Base-by-base conservation (phyloP, 768 basidiomycete species). In the Cystofilobasidium bisporidii region DNA sequence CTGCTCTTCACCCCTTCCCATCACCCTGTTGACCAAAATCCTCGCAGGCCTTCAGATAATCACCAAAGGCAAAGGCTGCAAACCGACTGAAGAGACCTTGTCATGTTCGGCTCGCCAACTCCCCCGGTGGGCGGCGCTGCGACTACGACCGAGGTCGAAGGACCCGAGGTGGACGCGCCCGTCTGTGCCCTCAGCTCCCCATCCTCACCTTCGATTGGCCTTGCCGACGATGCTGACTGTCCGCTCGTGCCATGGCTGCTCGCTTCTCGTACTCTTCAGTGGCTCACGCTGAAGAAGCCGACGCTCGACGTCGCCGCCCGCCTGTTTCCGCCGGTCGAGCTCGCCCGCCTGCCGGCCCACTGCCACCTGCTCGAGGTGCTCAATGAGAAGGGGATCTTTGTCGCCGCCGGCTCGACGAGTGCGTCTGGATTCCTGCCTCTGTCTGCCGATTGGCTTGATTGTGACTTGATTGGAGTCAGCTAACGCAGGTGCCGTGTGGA, bases 241-340 rank as follows among this genome's bases (percentile, higher is more conserved):
- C n/a, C n/a, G n/a, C n/a, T n/a, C n/a, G n/a, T n/a, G n/a, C n/a
- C n/a, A n/a, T n/a, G n/a, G 17, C 20, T 22, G 14, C 43, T 17
- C 43, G n/a, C n/a, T n/a, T 3, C 10, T 58, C 14, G 24, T 10
- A 6, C 22, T 56, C 8, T 22, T 8, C 61, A 69, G 68, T 69
- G 68, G 68, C 59, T 69, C 3, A 63, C 57, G n/a, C 63, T 69
- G 26, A 61, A 53, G 63, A 69, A 69, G 30, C 68, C 68, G 0
- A 30, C 36, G 22, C 30, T 69, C 63, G 68, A 69, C 40, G 36
- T 41, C 1, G 45, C 63, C 28, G 68, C 68, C 22, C 56, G 68
- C 22, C 58, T 69, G 17, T 40, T 60, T 12, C 32, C 41, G 26
- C 57, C 68, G 3, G 28, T 64, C 24, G 41, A 61, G n/a, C 45